Conservation (phyloP, 1,284 basidiomycete genomes). For the Meripilus lineatus region DNA sequence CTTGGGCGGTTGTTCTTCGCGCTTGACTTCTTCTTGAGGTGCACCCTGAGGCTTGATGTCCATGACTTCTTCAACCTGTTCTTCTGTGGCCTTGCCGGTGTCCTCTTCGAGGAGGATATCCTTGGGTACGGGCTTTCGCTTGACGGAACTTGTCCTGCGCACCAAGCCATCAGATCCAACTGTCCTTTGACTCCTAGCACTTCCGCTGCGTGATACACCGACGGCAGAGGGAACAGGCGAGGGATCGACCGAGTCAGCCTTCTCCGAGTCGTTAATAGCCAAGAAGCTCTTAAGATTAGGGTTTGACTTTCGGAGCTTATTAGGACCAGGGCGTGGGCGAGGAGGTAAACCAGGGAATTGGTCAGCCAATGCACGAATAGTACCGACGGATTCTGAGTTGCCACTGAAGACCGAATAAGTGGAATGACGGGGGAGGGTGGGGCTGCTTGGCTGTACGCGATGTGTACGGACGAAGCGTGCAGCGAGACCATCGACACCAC, state of each 20-base stretch:
- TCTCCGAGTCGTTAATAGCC: neutral
- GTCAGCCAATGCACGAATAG: neutral
- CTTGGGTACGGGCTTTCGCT: conserved; percentile 19
- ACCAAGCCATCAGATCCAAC: conserved; percentile 7
- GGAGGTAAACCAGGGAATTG: conserved; percentile 8
- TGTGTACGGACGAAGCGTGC: neutral
- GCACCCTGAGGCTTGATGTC: too few relatives aligned
- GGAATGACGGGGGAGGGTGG: neutral
- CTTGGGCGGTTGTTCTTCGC: too few relatives aligned
- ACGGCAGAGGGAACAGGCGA: neutral
- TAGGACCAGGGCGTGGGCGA: neutral
- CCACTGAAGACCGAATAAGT: neutral
- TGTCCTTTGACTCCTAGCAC: neutral
- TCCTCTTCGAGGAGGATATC: too few relatives aligned
- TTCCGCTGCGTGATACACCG: neutral
- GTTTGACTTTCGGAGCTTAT: neutral
- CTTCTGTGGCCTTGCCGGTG: too few relatives aligned
- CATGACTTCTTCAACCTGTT: too few relatives aligned
- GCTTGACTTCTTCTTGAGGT: too few relatives aligned
- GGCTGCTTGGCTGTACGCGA: conserved; percentile 1
- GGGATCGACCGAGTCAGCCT: neutral
- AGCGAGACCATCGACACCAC: neutral
- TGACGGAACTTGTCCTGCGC: conserved; percentile 14
- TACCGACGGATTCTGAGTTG: neutral
- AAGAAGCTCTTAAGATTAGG: too few relatives aligned